These are phyloP conservation scores for Komagataella phaffii DNA, from an alignment of 805 yeast genomes.

Conservation along the genomic window DNA sequence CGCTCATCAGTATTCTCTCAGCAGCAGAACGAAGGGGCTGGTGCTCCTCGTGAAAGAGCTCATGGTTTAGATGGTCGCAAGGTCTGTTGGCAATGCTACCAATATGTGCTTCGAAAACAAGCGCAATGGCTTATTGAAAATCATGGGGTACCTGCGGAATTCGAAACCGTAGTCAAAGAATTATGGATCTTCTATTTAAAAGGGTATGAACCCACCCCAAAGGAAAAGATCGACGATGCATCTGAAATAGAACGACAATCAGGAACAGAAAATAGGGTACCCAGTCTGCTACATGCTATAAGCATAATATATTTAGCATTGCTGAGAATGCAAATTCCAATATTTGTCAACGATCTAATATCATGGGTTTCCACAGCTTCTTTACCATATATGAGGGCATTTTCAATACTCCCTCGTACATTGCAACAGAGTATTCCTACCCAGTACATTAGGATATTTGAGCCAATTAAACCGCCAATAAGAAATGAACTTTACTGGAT, in stretches of 20 bases:
- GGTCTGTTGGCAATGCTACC: constrained; percentile 11
- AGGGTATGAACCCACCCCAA: constrained; percentile 2
- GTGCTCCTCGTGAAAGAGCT: background rate
- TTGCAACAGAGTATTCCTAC: constrained; percentile 24
- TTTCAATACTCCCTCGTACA: constrained; percentile 23
- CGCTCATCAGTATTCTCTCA: constrained; percentile 1
- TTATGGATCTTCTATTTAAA: constrained; percentile 16
- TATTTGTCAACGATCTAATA: constrained; percentile 35
- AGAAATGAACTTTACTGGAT: constrained; percentile 17
- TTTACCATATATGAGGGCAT: constrained; percentile 35
- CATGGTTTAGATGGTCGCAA: constrained; percentile 1
- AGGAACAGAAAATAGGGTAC: background rate
- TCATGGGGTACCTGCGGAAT: constrained; percentile 7
- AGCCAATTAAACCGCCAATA: constrained; percentile 25
- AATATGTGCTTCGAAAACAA: constrained; percentile 32
- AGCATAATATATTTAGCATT: constrained; percentile 28
- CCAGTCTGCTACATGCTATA: background rate
- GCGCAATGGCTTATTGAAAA: constrained; percentile 22
- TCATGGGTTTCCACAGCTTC: constrained; percentile 24
- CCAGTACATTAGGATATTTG: constrained; percentile 20
- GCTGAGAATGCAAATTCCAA: constrained; percentile 32
- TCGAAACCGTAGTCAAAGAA: constrained; percentile 17
- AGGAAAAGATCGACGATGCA: constrained; percentile 19
- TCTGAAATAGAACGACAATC: background rate
- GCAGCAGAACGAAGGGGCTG: background rate